Evolutionary conservation across 345 rosid genomes (phyloP), one percentile per base, ranked within the genome.

Genomic region (Sisymbrium irio): DNA sequence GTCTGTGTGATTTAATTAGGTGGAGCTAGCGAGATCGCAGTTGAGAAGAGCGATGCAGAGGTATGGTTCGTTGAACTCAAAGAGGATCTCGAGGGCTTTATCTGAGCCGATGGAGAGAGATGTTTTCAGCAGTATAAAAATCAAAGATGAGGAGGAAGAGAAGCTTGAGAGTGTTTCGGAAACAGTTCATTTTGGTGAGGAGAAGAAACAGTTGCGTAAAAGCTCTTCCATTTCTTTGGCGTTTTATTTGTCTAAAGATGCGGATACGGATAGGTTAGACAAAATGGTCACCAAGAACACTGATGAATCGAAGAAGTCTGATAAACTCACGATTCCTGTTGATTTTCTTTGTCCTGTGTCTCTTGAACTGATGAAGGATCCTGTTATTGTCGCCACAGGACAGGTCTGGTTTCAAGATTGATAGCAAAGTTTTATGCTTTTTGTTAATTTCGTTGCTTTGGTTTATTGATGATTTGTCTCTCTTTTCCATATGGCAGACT

Each of bases 281-380:
- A 71, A 77, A 42, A 66, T 73, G 57, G 76, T 73, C 9, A 47
- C 13, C 77, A 89, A 82, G 79, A 83, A 74, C 63, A 33, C 74
- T 10, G 88, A 82, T 12, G 92, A 85, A 69, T 63, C 79, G 9
- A 86, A 85, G 83, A 90, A 85, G 55, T 49, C 86, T 25, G 86
- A 87, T 66, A 76, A 85, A 41, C 71, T 80, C 69, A 14, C 80
- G 47, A 82, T 88, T 46, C 99, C 98, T 4, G 88, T 74, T 22
- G 99, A 95, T 82, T 95, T 84, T 72, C 83, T 89, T 14, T 95
- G 99, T 76, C 96, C 99, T 3, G 90, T 95, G 12, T 90, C 98
- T 5, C 76, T 95, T 70, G 99, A 95, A 69, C 73, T 92, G 58
- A 90, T 95, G 98, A 90, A 94, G 75, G 97, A 95, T 81, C 99